Base-by-base conservation (phyloP, 2,329 filamentous ascomycete genomes). In the Trichoderma brevicompactum region DNA sequence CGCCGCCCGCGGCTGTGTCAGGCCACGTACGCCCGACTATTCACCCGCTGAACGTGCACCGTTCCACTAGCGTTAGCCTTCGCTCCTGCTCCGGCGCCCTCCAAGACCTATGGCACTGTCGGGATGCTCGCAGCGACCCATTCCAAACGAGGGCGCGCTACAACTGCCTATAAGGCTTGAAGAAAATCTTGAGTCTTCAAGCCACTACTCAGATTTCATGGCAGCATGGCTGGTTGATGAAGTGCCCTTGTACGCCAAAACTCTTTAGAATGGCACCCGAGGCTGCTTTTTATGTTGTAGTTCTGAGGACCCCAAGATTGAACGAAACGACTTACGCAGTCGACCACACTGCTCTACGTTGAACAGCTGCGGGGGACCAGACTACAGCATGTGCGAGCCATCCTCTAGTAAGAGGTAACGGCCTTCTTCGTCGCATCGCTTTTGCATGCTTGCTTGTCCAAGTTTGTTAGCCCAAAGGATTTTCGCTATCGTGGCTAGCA, bases 1-100 rank as follows among this genome's bases (percentile, higher is more conserved):
- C 66, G 66, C 64, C 53, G 54, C 36, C 49, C 60, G 66, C 65
- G 66, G 66, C 66, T 68, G 66, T 66, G 66, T 59, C 66, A 66
- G 66, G 65, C 65, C 65, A 61, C 60, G 66, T 60, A 66, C 66
- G 46, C 64, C 49, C 65, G 44, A 48, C 32, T 9, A 38, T 66
- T 41, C 66, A 52, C 52, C 64, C 66, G 46, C 46, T 64, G 40
- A 38, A 49, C 50, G 41, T n/a, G 53, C 50, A 49, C 50, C n/a
- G 50, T 10, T 43, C 64, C 50, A 53, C 55, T 66, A 61, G 50
- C 65, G 36, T 23, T 46, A 46, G 63, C 52, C 64, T 43, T 61
- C 55, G 64, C 64, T 53, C 60, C 55, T 49, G 38, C 48, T 60
- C 34, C 49, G 46, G 63, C 54, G 54, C 48, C 38, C 38, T 53